These are phyloP conservation scores for Vigna reflexopilosa DNA, from an alignment of 306 rosid species.

Conservation along the genomic window DNA sequence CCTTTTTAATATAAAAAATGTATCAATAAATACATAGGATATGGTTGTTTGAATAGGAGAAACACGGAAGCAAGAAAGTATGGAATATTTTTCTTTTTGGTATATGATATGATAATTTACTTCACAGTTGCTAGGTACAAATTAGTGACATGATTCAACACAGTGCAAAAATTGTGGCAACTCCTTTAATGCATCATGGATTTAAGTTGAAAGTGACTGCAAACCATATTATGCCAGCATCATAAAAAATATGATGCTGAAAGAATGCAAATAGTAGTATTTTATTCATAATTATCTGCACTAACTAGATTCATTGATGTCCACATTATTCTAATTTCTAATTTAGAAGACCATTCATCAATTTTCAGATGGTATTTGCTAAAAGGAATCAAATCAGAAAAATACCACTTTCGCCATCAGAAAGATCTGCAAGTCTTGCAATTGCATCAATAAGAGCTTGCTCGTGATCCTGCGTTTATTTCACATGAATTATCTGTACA, in stretches of 20 bases:
- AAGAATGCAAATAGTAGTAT: not conserved
- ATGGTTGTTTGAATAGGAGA: not conserved
- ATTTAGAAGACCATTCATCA: slow-evolving; percentile 13
- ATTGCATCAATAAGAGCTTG: slow-evolving; percentile 90
- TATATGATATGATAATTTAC: not conserved
- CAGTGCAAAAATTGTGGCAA: too few relatives aligned
- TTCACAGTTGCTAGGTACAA: slow-evolving; percentile 15
- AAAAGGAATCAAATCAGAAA: slow-evolving; percentile 16
- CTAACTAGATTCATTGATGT: slow-evolving; percentile 3
- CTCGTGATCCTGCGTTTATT: slow-evolving; percentile 79
- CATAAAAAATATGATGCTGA: not conserved
- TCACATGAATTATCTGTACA: slow-evolving; percentile 18
- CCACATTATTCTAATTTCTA: not conserved
- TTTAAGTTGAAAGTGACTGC: slow-evolving; percentile 7
- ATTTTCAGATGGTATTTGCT: not conserved
- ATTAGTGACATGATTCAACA: not conserved
- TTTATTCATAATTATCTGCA: not conserved
- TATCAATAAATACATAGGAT: not conserved
- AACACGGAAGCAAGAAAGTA: not conserved
- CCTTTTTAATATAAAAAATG: not conserved
- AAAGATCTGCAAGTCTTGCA: slow-evolving; percentile 72
- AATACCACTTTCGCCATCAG: slow-evolving; percentile 90
- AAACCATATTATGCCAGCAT: not conserved
- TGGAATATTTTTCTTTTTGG: not conserved
- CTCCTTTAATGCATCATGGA: not conserved